A percentile compares a stretch with the other conserved stretches of the same genome.
Conservation (phyloP, 2,329 filamentous ascomycete species). For the Aotearoamyces nothofagi region DNA sequence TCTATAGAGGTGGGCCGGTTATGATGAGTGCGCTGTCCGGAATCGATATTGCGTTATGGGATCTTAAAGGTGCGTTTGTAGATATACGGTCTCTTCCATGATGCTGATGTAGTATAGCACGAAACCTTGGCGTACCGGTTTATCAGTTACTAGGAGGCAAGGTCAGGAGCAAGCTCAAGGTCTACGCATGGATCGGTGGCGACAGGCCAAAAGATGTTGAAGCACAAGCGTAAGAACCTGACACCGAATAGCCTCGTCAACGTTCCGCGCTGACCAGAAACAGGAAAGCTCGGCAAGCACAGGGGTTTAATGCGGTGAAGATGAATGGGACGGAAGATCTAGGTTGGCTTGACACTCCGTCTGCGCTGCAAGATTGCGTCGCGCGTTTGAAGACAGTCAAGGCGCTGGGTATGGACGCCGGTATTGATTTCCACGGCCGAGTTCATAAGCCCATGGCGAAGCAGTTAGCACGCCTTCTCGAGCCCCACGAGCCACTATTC, state of each 20-base stretch:
- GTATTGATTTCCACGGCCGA: conserved; percentile 65
- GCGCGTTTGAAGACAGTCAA: conserved; percentile 56
- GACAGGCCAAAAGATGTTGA: conserved; percentile 55
- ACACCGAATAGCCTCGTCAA: too few species aligned
- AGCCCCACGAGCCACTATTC: conserved; percentile 56
- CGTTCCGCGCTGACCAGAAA: conserved; percentile 5
- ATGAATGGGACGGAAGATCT: conserved; percentile 71
- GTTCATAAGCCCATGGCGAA: conserved; percentile 72
- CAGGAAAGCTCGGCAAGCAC: conserved; percentile 37
- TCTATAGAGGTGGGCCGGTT: conserved; percentile 66
- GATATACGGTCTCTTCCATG: conserved; percentile 1
- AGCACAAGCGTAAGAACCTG: conserved; percentile 40
- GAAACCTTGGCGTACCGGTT: conserved; percentile 49
- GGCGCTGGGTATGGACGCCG: conserved; percentile 53
- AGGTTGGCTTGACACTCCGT: conserved; percentile 61
- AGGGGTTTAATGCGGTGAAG: conserved; percentile 54
- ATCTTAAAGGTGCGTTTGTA: conserved; percentile 45
- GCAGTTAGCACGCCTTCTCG: conserved; percentile 51
- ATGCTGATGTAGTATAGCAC: conserved; percentile 21
- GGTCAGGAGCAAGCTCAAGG: conserved; percentile 51
- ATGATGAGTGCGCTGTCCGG: conserved; percentile 69
- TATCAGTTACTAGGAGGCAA: conserved; percentile 64
- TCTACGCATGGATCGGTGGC: conserved; percentile 69
- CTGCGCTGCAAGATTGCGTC: conserved; percentile 44
- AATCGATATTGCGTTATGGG: conserved; percentile 69